Evolutionary conservation across 1,139 yeast genomes (phyloP).

Genomic region (Martiniozyma asiatica): DNA sequence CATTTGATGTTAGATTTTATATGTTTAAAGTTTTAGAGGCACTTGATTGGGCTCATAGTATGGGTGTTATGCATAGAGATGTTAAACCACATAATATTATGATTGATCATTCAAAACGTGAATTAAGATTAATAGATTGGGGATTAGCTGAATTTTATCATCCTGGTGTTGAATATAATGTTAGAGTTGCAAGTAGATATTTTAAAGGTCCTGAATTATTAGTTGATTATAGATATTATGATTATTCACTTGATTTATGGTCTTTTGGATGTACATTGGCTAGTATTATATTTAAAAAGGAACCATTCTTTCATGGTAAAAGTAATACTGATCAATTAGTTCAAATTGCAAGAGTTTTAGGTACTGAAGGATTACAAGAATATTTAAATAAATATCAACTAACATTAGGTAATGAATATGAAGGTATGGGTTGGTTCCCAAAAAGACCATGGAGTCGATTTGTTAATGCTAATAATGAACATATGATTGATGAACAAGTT

Average conservation of each 20-base stretch:
- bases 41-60: slow-evolving; percentile 64
- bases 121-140: slow-evolving; percentile 69
- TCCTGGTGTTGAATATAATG: slow-evolving; percentile 67
- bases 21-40: slow-evolving; percentile 61
- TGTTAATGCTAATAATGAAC: slow-evolving; percentile 30
- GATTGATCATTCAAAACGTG: slow-evolving; percentile 59
- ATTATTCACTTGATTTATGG: slow-evolving; percentile 72
- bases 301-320: slow-evolving; percentile 70
- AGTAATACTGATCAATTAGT: slow-evolving; percentile 72
- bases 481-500: slow-evolving; percentile 48
- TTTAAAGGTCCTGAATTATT: slow-evolving; percentile 74
- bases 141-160: slow-evolving; percentile 78
- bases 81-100: slow-evolving; percentile 78
- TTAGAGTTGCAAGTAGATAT: slow-evolving; percentile 69
- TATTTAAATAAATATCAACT: slow-evolving; percentile 54
- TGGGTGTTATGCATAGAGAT: slow-evolving; percentile 78
- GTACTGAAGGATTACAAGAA: slow-evolving; percentile 52
- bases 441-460: slow-evolving; percentile 60
- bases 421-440: slow-evolving; percentile 53
- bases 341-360: slow-evolving; percentile 65
- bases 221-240: slow-evolving; percentile 64
- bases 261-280: slow-evolving; percentile 75
- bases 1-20: slow-evolving; percentile 56
- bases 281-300: slow-evolving; percentile 62
- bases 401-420: slow-evolving; percentile 46